phyloP scores from a whole-genome alignment of 169 alveolate species.

The Cyclospora cayetanensis region DNA sequence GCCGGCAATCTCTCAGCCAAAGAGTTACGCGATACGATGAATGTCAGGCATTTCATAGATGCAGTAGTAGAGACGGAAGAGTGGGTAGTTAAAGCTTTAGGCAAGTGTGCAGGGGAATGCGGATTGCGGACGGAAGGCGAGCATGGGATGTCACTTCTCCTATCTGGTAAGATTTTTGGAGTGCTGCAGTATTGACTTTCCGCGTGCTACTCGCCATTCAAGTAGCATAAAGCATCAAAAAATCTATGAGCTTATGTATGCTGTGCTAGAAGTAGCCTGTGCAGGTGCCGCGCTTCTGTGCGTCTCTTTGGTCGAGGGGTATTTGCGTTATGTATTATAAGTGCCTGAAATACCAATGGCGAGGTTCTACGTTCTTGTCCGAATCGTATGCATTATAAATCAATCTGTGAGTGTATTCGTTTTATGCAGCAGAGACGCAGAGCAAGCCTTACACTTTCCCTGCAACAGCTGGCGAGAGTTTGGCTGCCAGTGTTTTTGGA shows the following conservation, averaged over 20 bases:
- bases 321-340: too few relatives aligned
- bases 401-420: too few relatives aligned
- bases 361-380: too few relatives aligned
- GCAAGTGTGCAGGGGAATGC: not conserved
- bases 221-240: too few relatives aligned
- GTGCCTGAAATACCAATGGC: too few relatives aligned
- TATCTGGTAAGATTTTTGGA: constrained; percentile 32
- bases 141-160: not conserved
- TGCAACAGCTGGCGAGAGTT: constrained; percentile 26
- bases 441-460: constrained; percentile 39
- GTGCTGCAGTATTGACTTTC: too few relatives aligned
- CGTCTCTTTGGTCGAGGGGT: too few relatives aligned
- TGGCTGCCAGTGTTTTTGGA: constrained; percentile 53
- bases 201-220: too few relatives aligned
- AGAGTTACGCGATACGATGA: not conserved
- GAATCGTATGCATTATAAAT: too few relatives aligned
- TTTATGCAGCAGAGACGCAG: not conserved
- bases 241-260: too few relatives aligned
- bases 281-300: too few relatives aligned
- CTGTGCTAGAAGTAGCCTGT: too few relatives aligned
- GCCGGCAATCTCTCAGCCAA: not conserved
- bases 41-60: not conserved
- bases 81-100: not conserved
- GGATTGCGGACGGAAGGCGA: constrained; percentile 17
- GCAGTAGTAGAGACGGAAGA: not conserved